phyloP scores from a whole-genome alignment of 2,329 filamentous ascomycete genomes.

The Colletotrichum nymphaeae region DNA sequence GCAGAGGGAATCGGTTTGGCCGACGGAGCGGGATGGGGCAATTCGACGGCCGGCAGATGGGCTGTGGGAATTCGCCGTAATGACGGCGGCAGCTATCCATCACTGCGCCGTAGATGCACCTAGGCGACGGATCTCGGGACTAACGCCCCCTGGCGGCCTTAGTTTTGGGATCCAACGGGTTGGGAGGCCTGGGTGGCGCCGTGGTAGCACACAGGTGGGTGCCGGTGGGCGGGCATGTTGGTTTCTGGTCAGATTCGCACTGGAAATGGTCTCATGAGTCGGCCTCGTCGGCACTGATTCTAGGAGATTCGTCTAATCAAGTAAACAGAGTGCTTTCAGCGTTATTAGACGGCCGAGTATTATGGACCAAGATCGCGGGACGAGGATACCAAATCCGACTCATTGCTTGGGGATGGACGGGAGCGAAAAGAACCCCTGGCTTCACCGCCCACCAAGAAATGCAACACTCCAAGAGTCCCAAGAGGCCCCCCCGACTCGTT shows the following conservation, averaged over 20 bases:
- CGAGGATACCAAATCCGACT: constrained; percentile 1
- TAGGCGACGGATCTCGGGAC: constrained; percentile 2
- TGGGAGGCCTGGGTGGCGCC: background rate
- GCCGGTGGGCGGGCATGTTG: background rate
- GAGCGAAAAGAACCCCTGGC: constrained; percentile 3
- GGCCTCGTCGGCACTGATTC: constrained; percentile 2
- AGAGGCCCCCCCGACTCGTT: background rate
- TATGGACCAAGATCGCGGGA: background rate
- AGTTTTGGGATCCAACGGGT: background rate
- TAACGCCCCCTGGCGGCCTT: background rate
- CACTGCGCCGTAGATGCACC: background rate
- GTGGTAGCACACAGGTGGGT: background rate
- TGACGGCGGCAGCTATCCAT: background rate
- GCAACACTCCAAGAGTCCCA: background rate
- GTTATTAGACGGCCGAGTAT: background rate
- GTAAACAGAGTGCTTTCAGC: background rate
- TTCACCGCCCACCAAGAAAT: background rate
- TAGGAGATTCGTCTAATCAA: background rate
- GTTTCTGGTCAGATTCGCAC: constrained; percentile 5
- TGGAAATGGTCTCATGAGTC: constrained; percentile 9
- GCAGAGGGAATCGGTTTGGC: constrained; percentile 10
- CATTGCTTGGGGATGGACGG: background rate
- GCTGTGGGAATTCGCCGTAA: background rate
- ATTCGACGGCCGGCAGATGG: constrained; percentile 5
- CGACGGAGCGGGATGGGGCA: constrained; percentile 29